Percentiles rank a stretch among this genome's conserved stretches.
phyloP scores from a whole-genome alignment of 495 filamentous ascomycete species.

The Aspergillus carlsbadensis region DNA sequence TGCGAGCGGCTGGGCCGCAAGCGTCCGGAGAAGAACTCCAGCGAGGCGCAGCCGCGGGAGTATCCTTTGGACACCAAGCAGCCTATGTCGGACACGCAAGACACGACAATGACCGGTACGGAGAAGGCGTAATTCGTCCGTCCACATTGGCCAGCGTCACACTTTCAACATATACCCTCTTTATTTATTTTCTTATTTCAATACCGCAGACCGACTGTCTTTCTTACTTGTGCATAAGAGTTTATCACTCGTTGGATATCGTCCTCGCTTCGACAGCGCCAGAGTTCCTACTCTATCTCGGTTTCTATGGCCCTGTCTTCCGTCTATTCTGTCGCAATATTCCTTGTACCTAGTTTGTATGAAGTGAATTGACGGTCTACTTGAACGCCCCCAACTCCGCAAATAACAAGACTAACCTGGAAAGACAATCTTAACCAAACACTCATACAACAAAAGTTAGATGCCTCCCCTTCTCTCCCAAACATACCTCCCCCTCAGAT shows the following conservation, averaged over 20 bases:
- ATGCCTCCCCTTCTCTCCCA: not conserved
- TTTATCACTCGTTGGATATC: not conserved
- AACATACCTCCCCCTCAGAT: too few relatives aligned
- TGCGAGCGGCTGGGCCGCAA: constrained; percentile 68
- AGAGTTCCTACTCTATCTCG: not conserved
- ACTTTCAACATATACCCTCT: not conserved
- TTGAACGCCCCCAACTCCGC: too few relatives aligned
- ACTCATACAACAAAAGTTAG: too few relatives aligned
- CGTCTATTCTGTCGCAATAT: not conserved
- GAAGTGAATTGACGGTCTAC: too few relatives aligned
- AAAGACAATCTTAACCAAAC: too few relatives aligned
- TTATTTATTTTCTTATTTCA: not conserved
- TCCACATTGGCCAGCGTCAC: not conserved
- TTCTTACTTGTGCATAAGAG: not conserved
- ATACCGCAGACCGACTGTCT: too few relatives aligned
- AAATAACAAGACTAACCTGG: too few relatives aligned
- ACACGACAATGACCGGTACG: constrained; percentile 42
- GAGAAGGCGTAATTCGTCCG: constrained; percentile 28
- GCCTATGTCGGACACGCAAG: constrained; percentile 29
- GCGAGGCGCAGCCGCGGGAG: constrained; percentile 27
- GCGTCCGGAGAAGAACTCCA: constrained; percentile 28
- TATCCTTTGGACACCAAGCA: constrained; percentile 35
- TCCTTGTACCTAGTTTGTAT: too few relatives aligned
- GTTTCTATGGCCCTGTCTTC: not conserved
- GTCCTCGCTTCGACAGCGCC: not conserved